Base-by-base conservation (phyloP, 768 basidiomycete species). In the Boletus sp. region DNA sequence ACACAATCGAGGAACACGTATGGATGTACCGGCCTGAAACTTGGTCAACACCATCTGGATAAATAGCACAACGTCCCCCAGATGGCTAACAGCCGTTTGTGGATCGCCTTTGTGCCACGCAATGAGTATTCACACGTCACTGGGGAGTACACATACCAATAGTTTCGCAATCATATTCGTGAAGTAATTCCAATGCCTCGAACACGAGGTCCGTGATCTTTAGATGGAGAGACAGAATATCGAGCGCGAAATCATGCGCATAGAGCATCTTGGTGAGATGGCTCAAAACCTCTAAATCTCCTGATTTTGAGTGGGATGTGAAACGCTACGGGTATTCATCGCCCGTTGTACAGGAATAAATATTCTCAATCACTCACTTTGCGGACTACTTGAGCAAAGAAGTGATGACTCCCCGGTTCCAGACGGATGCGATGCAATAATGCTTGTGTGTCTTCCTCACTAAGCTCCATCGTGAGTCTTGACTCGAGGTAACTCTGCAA, bases 21-120 rank as follows among this genome's bases (percentile, higher is more conserved):
- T 33, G 4, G 45, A 35, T 34, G 39, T 33, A 66, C 77, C 60
- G 49, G 82, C 89, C 65, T 84, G 81, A 64, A 83, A 91, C 49
- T 83, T 81, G n/a, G 77, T 76, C 33, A 87, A 69, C 17, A 79
- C 77, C 58, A 80, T 79, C 66, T 92, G 89, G 7, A 82, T 69
- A 62, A 92, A 90, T 35, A 92, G 64, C 15, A 91, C 85, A n/a
- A 92, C 79, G 57, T 90, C 81, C 4, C 90, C 90, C 2, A 91
- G 73, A 66, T 89, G 85, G 55, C 80, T 83, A 37, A 91, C 80
- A 5, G 90, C 90, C 17, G 85, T 87, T 69, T 91, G 90, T 17
- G 90, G 90, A 69, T 92, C 90, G 44, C 90, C 90, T 92, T 57
- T 51, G 19, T 17, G 35, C 35, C 54, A 35, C 11, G 37, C 34